phyloP scores from a whole-genome alignment of 345 rosid species.

The Cardiospermum halicacabum region DNA sequence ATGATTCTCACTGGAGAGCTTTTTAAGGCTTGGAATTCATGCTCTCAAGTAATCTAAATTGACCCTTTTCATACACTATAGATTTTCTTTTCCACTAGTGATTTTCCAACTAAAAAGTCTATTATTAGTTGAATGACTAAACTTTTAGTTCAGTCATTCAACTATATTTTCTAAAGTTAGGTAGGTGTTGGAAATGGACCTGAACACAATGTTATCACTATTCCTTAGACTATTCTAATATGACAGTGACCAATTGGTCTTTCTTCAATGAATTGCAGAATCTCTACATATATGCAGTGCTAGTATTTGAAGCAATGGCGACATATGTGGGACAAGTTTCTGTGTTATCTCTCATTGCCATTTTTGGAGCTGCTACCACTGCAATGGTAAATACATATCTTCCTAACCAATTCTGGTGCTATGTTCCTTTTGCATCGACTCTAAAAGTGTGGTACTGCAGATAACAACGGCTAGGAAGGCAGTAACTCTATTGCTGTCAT shows the following conservation, averaged over 20 bases:
- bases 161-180: constrained; percentile 12
- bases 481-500: constrained; percentile 65
- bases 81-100: background rate
- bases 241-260: background rate
- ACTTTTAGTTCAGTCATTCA: constrained; percentile 3
- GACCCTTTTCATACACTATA: background rate
- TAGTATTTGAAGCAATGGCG: constrained; percentile 84
- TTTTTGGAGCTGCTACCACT: constrained; percentile 84
- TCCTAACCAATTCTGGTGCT: background rate
- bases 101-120: constrained; percentile 8
- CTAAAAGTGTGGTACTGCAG: constrained; percentile 27
- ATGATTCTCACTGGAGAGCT: constrained; percentile 85
- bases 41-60: constrained; percentile 50
- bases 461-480: constrained; percentile 87
- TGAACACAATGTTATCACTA: background rate
- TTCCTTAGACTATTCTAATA: background rate
- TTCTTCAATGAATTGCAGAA: constrained; percentile 38
- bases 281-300: constrained; percentile 74
- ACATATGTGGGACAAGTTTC: constrained; percentile 84
- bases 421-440: background rate
- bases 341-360: constrained; percentile 71
- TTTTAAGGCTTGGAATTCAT: constrained; percentile 74
- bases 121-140: constrained; percentile 16
- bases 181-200: background rate
- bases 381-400: constrained; percentile 53